Evolutionary conservation across 2,329 filamentous ascomycete species (phyloP).

Genomic region (Microcyclospora tardicrescens): DNA sequence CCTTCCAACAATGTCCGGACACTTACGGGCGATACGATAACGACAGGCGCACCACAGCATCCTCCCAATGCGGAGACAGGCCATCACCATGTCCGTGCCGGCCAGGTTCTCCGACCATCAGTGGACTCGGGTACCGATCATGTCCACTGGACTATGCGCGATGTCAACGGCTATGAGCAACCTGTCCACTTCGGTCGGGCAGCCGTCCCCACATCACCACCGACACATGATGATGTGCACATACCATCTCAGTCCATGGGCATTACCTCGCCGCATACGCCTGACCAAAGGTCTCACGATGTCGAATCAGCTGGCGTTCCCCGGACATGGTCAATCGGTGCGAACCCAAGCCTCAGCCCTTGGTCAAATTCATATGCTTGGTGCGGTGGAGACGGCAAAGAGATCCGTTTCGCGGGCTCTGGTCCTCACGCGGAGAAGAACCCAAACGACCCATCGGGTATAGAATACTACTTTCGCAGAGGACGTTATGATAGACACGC

Average conservation of each 20-base stretch:
- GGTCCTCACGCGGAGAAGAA: conserved; percentile 21
- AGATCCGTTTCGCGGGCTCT: conserved; percentile 23
- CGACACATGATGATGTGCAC: conserved; percentile 1
- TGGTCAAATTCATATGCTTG: conserved; percentile 18
- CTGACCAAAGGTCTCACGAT: conserved; percentile 2
- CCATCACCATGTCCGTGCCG: conserved; percentile 4
- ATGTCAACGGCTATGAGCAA: conserved; percentile 4
- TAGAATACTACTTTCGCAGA: conserved; percentile 1
- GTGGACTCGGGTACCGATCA: conserved; percentile 7
- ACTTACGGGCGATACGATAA: not conserved
- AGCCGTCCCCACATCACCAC: not conserved
- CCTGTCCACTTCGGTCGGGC: conserved; percentile 8
- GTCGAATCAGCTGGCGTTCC: not conserved
- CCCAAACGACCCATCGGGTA: conserved; percentile 14
- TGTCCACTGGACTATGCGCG: conserved; percentile 9
- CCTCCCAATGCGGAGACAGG: not conserved
- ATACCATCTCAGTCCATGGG: not conserved
- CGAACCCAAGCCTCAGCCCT: conserved; percentile 5
- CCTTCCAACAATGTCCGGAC: conserved; percentile 4
- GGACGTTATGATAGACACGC: not conserved
- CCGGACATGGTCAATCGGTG: conserved; percentile 4
- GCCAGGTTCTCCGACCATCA: conserved; percentile 9
- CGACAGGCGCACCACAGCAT: not conserved
- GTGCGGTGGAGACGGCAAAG: conserved; percentile 23
- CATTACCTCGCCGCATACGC: conserved; percentile 3